phyloP scores from a whole-genome alignment of 805 yeast species.

The Cyberlindnera americana region DNA sequence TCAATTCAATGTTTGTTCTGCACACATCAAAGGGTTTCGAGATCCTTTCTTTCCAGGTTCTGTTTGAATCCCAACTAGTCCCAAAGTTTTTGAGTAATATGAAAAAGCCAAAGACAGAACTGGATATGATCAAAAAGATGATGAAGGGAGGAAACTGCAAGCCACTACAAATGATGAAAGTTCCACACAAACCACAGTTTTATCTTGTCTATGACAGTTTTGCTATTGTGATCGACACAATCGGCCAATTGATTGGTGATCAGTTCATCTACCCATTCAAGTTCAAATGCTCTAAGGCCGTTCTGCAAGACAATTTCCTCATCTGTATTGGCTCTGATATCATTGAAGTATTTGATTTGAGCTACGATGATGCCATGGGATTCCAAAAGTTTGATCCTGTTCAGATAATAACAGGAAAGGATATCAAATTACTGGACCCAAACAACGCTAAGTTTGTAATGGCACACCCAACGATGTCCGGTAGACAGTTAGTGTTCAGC shows the following conservation, averaged over 20 bases:
- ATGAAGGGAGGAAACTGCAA: constrained; percentile 35
- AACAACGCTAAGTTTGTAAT: constrained; percentile 41
- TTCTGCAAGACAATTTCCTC: constrained; percentile 43
- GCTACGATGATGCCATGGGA: constrained; percentile 36
- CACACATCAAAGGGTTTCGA: constrained; percentile 68
- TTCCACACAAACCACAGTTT: constrained; percentile 50
- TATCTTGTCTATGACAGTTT: constrained; percentile 67
- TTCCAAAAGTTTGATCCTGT: constrained; percentile 41
- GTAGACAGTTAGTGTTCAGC: constrained; percentile 56
- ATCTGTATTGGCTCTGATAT: constrained; percentile 60
- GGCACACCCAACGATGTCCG: constrained; percentile 64
- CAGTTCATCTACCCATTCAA: constrained; percentile 39
- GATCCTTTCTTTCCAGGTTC: constrained; percentile 54
- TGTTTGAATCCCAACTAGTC: constrained; percentile 49
- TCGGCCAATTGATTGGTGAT: constrained; percentile 47
- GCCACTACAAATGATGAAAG: constrained; percentile 63
- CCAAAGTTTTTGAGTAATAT: constrained; percentile 41
- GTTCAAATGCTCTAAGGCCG: constrained; percentile 38
- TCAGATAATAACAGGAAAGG: constrained; percentile 73
- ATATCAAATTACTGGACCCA: constrained; percentile 44
- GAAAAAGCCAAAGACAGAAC: constrained; percentile 26
- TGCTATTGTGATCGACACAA: constrained; percentile 60
- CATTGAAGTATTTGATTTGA: constrained; percentile 64
- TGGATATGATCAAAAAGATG: constrained; percentile 39
- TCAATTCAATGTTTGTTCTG: constrained; percentile 63